Evolutionary conservation across 257 asterid genomes (phyloP).

Genomic region (Solanum sparsipilum): DNA sequence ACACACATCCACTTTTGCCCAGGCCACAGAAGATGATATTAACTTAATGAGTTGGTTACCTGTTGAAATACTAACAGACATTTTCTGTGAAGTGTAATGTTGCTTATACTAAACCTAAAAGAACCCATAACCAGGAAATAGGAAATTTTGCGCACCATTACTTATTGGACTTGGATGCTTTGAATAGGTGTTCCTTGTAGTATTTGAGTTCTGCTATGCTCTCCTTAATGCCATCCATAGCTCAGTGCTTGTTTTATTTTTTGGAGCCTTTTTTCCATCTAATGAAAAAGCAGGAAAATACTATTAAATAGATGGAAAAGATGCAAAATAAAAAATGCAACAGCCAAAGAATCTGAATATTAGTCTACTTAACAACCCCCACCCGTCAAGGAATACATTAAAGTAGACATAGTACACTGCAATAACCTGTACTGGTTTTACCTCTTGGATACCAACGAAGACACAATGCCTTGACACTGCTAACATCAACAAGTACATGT

Average conservation of each 20-base stretch:
- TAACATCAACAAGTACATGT: conserved; percentile 85
- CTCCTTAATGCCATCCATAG: conserved; percentile 87
- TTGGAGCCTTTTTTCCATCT: conserved; percentile 67
- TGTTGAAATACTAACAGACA: neutral
- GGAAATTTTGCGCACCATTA: conserved; percentile 8
- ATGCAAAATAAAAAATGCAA: neutral
- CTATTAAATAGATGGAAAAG: neutral
- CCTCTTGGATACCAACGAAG: conserved; percentile 92
- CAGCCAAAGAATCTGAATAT: neutral
- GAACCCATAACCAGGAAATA: neutral
- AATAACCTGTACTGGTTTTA: conserved; percentile 8
- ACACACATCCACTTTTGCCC: neutral
- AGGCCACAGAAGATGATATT: neutral
- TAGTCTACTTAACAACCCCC: neutral
- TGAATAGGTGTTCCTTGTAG: conserved; percentile 70
- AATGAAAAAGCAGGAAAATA: neutral
- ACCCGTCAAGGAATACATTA: neutral
- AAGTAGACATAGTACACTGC: neutral
- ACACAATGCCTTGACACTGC: conserved; percentile 80
- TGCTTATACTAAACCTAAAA: neutral
- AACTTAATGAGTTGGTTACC: neutral
- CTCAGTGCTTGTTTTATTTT: conserved; percentile 74
- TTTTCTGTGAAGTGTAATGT: neutral
- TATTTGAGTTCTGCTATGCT: conserved; percentile 75
- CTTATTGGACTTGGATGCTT: conserved; percentile 31